A percentile compares a stretch with the other conserved stretches of the same genome.
These are phyloP conservation scores for Chimonanthus praecox DNA, from an alignment of 164 flowering plant genomes.

Conservation along the genomic window DNA sequence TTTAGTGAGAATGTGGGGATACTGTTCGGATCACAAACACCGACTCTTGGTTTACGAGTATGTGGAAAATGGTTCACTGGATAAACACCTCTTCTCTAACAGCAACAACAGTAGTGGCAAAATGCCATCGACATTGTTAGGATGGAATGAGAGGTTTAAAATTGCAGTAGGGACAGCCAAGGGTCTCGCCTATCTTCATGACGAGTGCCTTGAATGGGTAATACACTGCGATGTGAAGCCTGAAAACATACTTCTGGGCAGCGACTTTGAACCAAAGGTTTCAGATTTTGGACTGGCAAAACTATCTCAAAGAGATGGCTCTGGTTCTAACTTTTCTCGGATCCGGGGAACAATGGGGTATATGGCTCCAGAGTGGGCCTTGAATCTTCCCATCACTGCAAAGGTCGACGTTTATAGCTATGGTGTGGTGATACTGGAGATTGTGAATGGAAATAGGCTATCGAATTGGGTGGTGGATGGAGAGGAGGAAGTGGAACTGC, in stretches of 20 bases:
- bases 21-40: conserved; percentile 21
- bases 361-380: conserved; percentile 20
- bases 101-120: conserved; percentile 8
- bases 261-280: conserved; percentile 15
- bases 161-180: conserved; percentile 19
- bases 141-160: conserved; percentile 15
- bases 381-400: conserved; percentile 16
- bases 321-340: conserved; percentile 10
- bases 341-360: conserved; percentile 21
- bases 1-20: conserved; percentile 33
- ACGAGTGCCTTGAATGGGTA: conserved; percentile 25
- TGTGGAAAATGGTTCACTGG: conserved; percentile 30
- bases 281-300: conserved; percentile 22
- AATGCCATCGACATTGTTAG: background rate
- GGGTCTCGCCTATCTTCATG: conserved; percentile 20
- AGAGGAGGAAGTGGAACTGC: conserved; percentile 3
- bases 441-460: conserved; percentile 17
- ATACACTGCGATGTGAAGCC: conserved; percentile 22
- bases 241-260: conserved; percentile 18
- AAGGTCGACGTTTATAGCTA: conserved; percentile 21
- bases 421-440: conserved; percentile 18
- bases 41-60: conserved; percentile 31
- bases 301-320: conserved; percentile 12
- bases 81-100: conserved; percentile 15
- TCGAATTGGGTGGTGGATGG: conserved; percentile 10